Percentiles rank a stretch among this genome's conserved stretches.
phyloP scores from a whole-genome alignment of 495 filamentous ascomycete genomes.

The Cairneyella variabilis region DNA sequence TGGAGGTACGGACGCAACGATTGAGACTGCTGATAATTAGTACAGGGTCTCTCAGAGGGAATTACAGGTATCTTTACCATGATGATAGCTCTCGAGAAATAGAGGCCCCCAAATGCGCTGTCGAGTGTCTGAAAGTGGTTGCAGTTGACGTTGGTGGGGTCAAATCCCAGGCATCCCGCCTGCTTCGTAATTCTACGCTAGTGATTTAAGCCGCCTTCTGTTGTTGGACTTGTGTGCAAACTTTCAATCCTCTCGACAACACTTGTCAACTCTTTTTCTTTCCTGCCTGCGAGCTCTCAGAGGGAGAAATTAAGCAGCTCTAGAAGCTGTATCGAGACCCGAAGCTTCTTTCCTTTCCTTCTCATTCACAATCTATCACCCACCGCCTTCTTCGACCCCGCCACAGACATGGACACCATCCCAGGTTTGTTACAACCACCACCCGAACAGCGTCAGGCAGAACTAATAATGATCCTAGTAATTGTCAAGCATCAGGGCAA shows the following conservation, averaged over 20 bases:
- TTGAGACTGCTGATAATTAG: slow-evolving; percentile 66
- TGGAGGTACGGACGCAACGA: slow-evolving; percentile 96
- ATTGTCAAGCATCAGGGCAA: slow-evolving; percentile 94
- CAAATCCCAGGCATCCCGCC: not conserved
- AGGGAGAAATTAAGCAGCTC: too few relatives aligned
- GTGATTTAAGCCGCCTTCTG: not conserved
- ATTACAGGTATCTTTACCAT: slow-evolving; percentile 15
- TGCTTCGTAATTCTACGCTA: slow-evolving; percentile 9
- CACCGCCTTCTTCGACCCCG: slow-evolving; percentile 11
- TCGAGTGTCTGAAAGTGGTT: not conserved
- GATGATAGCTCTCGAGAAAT: not conserved
- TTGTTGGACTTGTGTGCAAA: too few relatives aligned
- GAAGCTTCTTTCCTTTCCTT: too few relatives aligned
- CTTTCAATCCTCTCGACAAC: too few relatives aligned
- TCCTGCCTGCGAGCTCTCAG: too few relatives aligned
- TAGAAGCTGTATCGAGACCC: too few relatives aligned
- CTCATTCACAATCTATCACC: not conserved
- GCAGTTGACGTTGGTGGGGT: not conserved
- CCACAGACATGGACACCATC: slow-evolving; percentile 54
- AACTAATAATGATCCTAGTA: slow-evolving; percentile 47
- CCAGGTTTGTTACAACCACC: slow-evolving; percentile 43
- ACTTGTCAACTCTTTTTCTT: too few relatives aligned
- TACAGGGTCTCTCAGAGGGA: not conserved
- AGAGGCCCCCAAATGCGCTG: slow-evolving; percentile 6
- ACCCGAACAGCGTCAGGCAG: not conserved